Evolutionary conservation across 352 stramenopile species (phyloP).

Genomic region (Peronosclerospora sorghi): DNA sequence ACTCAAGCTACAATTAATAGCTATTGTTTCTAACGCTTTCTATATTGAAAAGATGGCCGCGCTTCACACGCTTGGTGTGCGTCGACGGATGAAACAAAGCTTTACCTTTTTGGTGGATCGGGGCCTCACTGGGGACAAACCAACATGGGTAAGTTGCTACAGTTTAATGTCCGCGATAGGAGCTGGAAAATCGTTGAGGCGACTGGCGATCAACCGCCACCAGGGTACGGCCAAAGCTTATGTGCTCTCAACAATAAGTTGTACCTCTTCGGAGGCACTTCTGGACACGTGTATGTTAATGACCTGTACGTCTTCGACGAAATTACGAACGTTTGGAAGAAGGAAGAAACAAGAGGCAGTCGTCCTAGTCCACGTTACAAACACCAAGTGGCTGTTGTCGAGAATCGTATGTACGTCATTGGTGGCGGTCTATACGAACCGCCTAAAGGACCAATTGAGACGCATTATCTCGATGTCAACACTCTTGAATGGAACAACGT

Average conservation of each 20-base stretch:
- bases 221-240: constrained; percentile 67
- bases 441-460: constrained; percentile 67
- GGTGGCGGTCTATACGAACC: constrained; percentile 73
- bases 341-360: constrained; percentile 48
- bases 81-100: constrained; percentile 60
- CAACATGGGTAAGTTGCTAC: constrained; percentile 79
- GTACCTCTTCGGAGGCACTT: constrained; percentile 75
- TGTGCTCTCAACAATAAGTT: constrained; percentile 72
- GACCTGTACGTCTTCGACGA: constrained; percentile 79
- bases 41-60: constrained; percentile 33
- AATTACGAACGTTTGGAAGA: constrained; percentile 55
- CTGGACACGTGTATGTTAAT: constrained; percentile 75
- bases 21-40: not conserved
- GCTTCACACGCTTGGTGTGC: constrained; percentile 68
- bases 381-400: constrained; percentile 59
- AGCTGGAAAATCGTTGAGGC: constrained; percentile 74
- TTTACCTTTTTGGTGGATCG: constrained; percentile 72
- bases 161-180: constrained; percentile 67
- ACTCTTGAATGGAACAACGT: constrained; percentile 58
- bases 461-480: constrained; percentile 66
- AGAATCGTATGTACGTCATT: constrained; percentile 70
- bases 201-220: constrained; percentile 47
- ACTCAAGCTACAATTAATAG: not conserved
- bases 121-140: constrained; percentile 76
- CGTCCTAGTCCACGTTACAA: constrained; percentile 74